Conservation (phyloP, 345 rosid genomes). For the Brassica cretica region DNA sequence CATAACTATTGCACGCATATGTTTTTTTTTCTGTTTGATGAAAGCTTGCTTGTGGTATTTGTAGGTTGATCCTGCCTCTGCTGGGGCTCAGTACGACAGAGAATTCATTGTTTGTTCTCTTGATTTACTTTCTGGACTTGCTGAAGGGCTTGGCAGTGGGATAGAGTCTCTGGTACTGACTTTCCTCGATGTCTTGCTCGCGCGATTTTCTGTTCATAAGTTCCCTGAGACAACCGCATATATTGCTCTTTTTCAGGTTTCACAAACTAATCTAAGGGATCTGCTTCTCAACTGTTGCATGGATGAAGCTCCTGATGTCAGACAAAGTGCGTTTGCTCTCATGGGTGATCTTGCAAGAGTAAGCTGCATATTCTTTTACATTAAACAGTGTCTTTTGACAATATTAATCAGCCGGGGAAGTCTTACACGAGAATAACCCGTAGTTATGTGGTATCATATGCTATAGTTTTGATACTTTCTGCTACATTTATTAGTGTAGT, state of each 20-base stretch:
- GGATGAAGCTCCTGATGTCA: constrained; percentile 74
- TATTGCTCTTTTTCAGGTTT: constrained; percentile 50
- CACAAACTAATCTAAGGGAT: constrained; percentile 74
- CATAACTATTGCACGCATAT: not conserved
- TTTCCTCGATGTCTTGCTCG: constrained; percentile 1
- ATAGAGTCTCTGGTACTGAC: constrained; percentile 85
- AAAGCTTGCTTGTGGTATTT: constrained; percentile 30
- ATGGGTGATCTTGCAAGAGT: constrained; percentile 80
- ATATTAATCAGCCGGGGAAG: not conserved
- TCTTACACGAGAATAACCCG: too few relatives aligned
- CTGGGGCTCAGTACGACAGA: constrained; percentile 79
- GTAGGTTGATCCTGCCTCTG: constrained; percentile 75
- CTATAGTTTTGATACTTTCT: not conserved
- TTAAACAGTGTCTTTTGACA: not conserved
- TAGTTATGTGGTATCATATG: constrained; percentile 10
- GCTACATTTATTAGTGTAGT: not conserved
- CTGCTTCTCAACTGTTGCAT: constrained; percentile 84
- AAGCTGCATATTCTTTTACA: constrained; percentile 30
- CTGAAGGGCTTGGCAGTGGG: constrained; percentile 90
- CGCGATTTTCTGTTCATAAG: not conserved
- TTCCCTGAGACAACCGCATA: not conserved
- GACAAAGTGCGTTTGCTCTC: constrained; percentile 92
- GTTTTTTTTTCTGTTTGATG: not conserved
- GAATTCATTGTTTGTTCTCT: constrained; percentile 90
- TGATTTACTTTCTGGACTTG: constrained; percentile 93